These are phyloP conservation scores for Tolypocladium ophioglossoides DNA, from an alignment of 2,329 filamentous ascomycete species.

Conservation along the genomic window DNA sequence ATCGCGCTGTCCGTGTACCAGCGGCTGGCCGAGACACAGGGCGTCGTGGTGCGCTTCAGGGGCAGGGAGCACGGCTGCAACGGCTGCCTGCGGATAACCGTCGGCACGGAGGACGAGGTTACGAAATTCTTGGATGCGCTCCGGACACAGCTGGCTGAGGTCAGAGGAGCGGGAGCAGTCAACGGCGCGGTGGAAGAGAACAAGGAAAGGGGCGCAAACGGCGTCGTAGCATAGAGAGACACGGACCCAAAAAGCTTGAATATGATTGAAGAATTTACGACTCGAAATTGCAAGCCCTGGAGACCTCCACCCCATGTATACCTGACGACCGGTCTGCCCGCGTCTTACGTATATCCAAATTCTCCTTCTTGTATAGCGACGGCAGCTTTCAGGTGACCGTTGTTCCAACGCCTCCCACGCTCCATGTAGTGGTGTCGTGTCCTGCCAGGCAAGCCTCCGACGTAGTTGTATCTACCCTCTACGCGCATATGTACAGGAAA, in stretches of 20 bases:
- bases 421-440: background rate
- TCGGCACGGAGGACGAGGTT: conserved; percentile 83
- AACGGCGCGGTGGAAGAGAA: background rate
- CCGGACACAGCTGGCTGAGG: conserved; percentile 34
- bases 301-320: background rate
- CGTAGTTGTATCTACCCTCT: background rate
- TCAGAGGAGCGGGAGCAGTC: conserved; percentile 16
- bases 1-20: conserved; percentile 75
- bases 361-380: background rate
- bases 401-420: background rate
- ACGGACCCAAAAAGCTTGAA: no score
- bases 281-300: no score
- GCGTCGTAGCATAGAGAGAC: conserved; percentile 2
- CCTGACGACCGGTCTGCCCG: background rate
- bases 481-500: background rate
- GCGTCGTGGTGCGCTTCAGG: conserved; percentile 87
- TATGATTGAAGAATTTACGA: background rate
- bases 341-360: background rate
- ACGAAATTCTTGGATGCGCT: conserved; percentile 66
- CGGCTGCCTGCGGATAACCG: conserved; percentile 82
- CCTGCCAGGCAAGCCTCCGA: background rate
- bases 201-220: background rate
- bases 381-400: background rate
- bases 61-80: conserved; percentile 86
- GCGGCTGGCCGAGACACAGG: conserved; percentile 69